These are phyloP conservation scores for Coffea humblotiana DNA, from an alignment of 305 asterid genomes.

Conservation along the genomic window DNA sequence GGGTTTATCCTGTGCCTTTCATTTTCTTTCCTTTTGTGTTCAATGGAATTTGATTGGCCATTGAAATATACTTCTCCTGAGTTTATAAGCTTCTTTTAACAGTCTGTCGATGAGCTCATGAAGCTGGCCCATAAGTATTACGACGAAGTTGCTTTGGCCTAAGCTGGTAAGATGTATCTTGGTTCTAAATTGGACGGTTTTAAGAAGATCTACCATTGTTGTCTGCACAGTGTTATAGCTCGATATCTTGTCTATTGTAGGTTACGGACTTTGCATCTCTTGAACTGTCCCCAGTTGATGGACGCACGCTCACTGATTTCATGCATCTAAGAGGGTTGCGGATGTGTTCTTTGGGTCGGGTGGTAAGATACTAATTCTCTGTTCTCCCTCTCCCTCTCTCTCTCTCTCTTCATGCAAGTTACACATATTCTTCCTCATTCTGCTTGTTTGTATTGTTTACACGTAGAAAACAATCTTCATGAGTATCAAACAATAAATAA, in stretches of 20 bases:
- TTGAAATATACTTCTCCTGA: constrained; percentile 2
- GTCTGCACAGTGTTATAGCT: background rate
- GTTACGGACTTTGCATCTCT: constrained; percentile 98
- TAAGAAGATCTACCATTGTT: constrained; percentile 4
- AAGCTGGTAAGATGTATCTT: constrained; percentile 68
- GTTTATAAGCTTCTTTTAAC: constrained; percentile 33
- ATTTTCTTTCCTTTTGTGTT: background rate
- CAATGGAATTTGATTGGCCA: background rate
- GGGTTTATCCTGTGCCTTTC: background rate
- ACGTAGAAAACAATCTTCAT: background rate
- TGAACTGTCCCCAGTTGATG: constrained; percentile 99
- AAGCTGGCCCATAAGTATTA: constrained; percentile 82
- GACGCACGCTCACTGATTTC: constrained; percentile 96
- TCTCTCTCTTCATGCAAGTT: constrained; percentile 1
- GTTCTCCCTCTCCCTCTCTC: constrained; percentile 16
- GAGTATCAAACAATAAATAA: background rate
- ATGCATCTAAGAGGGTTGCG: constrained; percentile 98
- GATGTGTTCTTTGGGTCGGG: constrained; percentile 93
- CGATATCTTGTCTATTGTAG: constrained; percentile 36
- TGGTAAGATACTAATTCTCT: constrained; percentile 61
- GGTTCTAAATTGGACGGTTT: background rate
- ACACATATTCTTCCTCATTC: constrained; percentile 1
- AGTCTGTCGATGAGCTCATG: constrained; percentile 87
- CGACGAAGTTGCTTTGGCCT: constrained; percentile 88
- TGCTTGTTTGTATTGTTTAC: constrained; percentile 1